Evolutionary conservation across 1,284 basidiomycete genomes (phyloP).

Genomic region (Pseudozyma hubeiensis): DNA sequence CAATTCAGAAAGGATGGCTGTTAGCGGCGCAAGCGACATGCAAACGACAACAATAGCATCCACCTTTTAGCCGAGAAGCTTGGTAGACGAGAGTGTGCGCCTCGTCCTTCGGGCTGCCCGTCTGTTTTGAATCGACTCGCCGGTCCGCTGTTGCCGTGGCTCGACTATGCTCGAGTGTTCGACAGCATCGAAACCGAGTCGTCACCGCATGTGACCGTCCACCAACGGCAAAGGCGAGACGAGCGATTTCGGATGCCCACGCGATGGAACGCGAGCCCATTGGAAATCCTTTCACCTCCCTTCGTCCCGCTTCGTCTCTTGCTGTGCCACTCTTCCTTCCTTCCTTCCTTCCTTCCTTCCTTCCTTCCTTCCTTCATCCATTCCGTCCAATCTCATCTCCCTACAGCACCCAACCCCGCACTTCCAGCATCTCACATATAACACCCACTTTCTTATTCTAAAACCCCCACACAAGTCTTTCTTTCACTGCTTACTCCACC

Average conservation of each 20-base stretch:
- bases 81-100: no score
- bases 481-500: background rate
- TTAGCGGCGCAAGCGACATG: no score
- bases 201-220: no score
- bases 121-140: background rate
- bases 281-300: background rate
- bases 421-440: background rate
- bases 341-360: background rate
- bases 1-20: no score
- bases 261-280: constrained; percentile 1
- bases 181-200: no score
- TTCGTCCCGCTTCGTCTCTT: background rate
- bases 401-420: no score
- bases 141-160: constrained; percentile 11
- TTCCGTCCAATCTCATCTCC: no score
- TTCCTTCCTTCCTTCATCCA: constrained; percentile 5
- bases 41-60: no score
- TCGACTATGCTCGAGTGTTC: no score
- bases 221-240: background rate
- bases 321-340: background rate
- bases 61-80: no score
- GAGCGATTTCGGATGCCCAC: background rate
- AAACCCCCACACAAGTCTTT: background rate
- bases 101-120: no score
- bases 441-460: background rate